Evolutionary conservation across 495 filamentous ascomycete species (phyloP).

Genomic region (Rusavskia elegans): DNA sequence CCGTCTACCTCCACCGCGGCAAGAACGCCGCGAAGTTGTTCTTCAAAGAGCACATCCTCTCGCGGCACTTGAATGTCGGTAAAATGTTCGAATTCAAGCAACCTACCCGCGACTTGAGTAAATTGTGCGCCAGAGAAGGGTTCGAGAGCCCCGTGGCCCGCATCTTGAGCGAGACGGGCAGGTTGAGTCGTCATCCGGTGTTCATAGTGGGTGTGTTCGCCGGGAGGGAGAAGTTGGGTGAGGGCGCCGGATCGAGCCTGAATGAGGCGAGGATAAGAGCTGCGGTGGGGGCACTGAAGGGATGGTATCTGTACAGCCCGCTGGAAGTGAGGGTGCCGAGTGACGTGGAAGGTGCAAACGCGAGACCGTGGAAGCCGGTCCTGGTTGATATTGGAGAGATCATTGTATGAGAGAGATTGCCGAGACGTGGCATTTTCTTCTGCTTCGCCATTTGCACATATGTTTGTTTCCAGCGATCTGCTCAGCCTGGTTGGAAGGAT

Average conservation of each 20-base stretch:
- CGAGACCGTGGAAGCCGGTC: constrained; percentile 58
- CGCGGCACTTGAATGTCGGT: constrained; percentile 58
- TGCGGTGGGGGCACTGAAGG: constrained; percentile 67
- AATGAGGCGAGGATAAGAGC: constrained; percentile 63
- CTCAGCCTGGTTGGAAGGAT: too few relatives aligned
- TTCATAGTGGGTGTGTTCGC: constrained; percentile 91
- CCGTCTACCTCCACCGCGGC: constrained; percentile 67
- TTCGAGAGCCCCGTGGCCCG: constrained; percentile 81
- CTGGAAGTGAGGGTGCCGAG: constrained; percentile 57
- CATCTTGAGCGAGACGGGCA: constrained; percentile 75
- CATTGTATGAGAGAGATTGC: constrained; percentile 34
- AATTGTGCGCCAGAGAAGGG: constrained; percentile 71
- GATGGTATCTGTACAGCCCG: constrained; percentile 92
- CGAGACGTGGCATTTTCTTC: neutral
- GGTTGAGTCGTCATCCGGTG: constrained; percentile 65
- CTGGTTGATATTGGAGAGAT: constrained; percentile 86
- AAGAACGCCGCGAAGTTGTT: constrained; percentile 58
- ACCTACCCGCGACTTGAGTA: constrained; percentile 63
- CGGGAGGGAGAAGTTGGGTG: constrained; percentile 75
- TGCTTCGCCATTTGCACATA: too few relatives aligned
- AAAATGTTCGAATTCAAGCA: constrained; percentile 67
- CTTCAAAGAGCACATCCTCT: constrained; percentile 66
- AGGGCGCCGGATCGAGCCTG: constrained; percentile 61
- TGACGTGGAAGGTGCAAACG: constrained; percentile 53
- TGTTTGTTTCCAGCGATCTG: too few relatives aligned